Evolutionary conservation across 192 early-diverging fungal species (phyloP), one percentile per base, ranked within the genome.

Genomic region (Piromyces sp.): DNA sequence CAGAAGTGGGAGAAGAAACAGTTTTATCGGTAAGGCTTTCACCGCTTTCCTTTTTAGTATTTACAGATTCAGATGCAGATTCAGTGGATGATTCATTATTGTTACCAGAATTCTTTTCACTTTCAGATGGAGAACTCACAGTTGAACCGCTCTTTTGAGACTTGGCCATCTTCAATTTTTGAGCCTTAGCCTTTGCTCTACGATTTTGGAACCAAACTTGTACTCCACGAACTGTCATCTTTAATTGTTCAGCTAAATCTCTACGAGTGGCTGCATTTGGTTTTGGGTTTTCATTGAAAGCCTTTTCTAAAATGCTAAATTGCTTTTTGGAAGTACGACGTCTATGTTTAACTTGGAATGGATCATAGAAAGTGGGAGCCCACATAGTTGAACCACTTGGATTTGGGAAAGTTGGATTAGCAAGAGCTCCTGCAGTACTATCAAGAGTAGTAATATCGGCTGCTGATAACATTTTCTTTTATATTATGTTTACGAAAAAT

Each of bases 161-260:
- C 19, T 51, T 51, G 3, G 42, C 15, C 42, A 51, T 51, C 42
- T 51, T 51, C 19, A 51, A 51, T 84, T 84, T 36, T 81, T 81
- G 84, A 68, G 36, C 40, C 82, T 92, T 93, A 82, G 87, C 90
- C 85, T 95, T 95, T 79, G 93, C 94, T 51, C 94, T 90, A 29
- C 93, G 87, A 87, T 95, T 95, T 84, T 95, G 94, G 84, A 95
- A 95, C 94, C 94, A 95, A 51, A 94, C 92, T 85, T 94, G 93
- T 80, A 95, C 92, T 51, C 92, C 90, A 51, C 92, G 87, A 30
- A 91, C 90, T 30, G 91, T 90, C 94, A 95, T 95, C 51, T 86
- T 82, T 28, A 95, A 86, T 19, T 84, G 83, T 36, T 86, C 86
- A 13, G 92, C 92, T 79, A 95, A 87, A 30, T 85, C 83, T 82